Base-by-base conservation (phyloP, 2,329 filamentous ascomycete genomes). In the Tolypocladium endophyticum region DNA sequence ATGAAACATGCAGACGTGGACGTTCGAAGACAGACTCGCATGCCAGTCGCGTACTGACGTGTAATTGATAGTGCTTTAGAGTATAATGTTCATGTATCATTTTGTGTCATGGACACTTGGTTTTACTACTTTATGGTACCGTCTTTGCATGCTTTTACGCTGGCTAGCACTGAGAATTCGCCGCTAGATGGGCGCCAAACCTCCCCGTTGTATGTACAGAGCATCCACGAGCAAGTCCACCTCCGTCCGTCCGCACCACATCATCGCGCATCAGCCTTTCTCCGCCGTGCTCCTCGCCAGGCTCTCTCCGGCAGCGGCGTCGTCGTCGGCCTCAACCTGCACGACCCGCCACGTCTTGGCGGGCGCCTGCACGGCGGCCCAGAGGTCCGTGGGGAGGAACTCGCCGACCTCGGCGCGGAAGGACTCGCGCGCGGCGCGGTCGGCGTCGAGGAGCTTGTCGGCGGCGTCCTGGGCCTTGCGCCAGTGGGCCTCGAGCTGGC, bases 371-470 rank as follows among this genome's bases (percentile, higher is more conserved):
- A 94, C 82, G 1, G 87, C 89, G 0, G 86, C 87, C 91, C 92
- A 97, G 28, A 97, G 84, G 71, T 97, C 92, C 0, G 87, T 87
- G 0, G 94, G 94, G 14, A 99, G 74, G 70, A 86, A 96, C 64
- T 95, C 90, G 9, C 92, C 92, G 16, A 94, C 87, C 52, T 96
- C 88, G 35, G 87, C 80, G 39, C 89, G 83, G 71, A 99, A 97
- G 0, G 82, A 77, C 63, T 95, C 88, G 43, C 94, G 81, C 63
- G 91, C 86, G 47, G 79, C 79, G 59, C 83, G 77, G 71, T 99
- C 94, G 16, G 84, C 79, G 16, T 89, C 83, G 62, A 89, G 85
- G 12, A 97, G 77, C 69, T 84, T 86, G 61, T 92, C 86, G 11
- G 97, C 81, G 65, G 87, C 87, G 61, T 87, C 85, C 70, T 87